Conservation (phyloP, 192 early-diverging fungal genomes). For the Coemansia sp. region DNA sequence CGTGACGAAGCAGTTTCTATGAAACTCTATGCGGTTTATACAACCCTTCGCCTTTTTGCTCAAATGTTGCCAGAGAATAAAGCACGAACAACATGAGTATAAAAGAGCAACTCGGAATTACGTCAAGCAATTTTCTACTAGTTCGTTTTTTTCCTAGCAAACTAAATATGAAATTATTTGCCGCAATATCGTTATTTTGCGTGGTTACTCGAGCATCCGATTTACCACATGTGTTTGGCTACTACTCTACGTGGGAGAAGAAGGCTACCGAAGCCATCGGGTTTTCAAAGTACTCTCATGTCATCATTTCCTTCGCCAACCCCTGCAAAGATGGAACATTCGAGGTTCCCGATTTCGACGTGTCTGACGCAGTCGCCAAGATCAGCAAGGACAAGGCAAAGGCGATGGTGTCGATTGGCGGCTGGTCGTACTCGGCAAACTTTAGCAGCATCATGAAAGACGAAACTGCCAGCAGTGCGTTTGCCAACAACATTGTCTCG, state of each 20-base stretch:
- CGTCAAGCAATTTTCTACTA: too few relatives aligned
- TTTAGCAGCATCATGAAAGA: constrained; percentile 59
- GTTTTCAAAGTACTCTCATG: constrained; percentile 58
- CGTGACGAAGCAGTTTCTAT: too few relatives aligned
- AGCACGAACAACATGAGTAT: too few relatives aligned
- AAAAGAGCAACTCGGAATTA: too few relatives aligned
- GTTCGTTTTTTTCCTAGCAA: too few relatives aligned
- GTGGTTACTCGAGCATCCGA: not conserved
- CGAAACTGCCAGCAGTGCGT: constrained; percentile 40
- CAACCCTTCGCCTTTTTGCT: too few relatives aligned
- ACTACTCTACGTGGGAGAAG: constrained; percentile 30
- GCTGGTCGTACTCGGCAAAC: constrained; percentile 66
- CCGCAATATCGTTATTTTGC: not conserved
- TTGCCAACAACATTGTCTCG: constrained; percentile 60
- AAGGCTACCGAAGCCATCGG: constrained; percentile 18
- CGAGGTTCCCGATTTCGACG: constrained; percentile 9
- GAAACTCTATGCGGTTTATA: too few relatives aligned
- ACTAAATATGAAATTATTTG: not conserved
- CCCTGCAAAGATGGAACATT: constrained; percentile 33
- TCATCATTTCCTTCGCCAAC: constrained; percentile 64
- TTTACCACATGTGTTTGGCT: constrained; percentile 10
- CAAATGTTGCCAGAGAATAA: too few relatives aligned
- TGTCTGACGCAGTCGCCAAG: constrained; percentile 43
- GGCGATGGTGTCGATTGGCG: constrained; percentile 64
- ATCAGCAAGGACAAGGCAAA: constrained; percentile 59